Base-by-base conservation (phyloP, 495 filamentous ascomycete species). In the Chaetomium tenue region DNA sequence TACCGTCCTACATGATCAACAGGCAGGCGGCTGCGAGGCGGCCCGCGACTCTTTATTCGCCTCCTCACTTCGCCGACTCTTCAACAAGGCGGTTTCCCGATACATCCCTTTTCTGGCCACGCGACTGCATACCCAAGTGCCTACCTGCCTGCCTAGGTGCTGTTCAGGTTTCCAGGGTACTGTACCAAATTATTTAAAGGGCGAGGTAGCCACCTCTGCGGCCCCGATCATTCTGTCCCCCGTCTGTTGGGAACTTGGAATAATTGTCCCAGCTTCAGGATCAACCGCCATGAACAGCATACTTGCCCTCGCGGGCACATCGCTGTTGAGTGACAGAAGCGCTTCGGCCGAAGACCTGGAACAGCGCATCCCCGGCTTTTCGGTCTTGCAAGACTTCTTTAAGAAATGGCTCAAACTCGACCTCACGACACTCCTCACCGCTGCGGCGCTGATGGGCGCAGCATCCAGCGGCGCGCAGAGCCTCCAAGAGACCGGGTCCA, bases 401-500 rank as follows among this genome's bases (percentile, higher is more conserved):
- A 66, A 72, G 44, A 70, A 59, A 62, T 75, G 73, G 73, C 61
- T 73, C 57, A 53, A 63, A 23, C 25, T 78, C 40, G 74, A 76
- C 55, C 60, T 78, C 53, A 73, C 71, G 5, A 66, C 70, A 1
- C 50, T 78, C 7, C 61, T 74, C 26, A 70, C 73, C 11, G 42
- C 66, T 26, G 67, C 73, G 12, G 71, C 76, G 40, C 68, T 76
- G 23, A 63, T 74, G 66, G 76, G 74, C 28, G 72, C 74, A 0
- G 68, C 71, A 8, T 72, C 71, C 7, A 63, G 60, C 30, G 71
- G 71, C n/a, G 52, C 65, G 16, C 64, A 63, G 33, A 66, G 64
- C 25, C 40, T 76, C 5, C 66, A 69, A 28, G 67, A 65, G 12
- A 52, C 69, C 9, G 67, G 47, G 2, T 62, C 59, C 37, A 74